Conservation (phyloP, 495 filamentous ascomycete genomes). For the Xylaria intraflava region DNA sequence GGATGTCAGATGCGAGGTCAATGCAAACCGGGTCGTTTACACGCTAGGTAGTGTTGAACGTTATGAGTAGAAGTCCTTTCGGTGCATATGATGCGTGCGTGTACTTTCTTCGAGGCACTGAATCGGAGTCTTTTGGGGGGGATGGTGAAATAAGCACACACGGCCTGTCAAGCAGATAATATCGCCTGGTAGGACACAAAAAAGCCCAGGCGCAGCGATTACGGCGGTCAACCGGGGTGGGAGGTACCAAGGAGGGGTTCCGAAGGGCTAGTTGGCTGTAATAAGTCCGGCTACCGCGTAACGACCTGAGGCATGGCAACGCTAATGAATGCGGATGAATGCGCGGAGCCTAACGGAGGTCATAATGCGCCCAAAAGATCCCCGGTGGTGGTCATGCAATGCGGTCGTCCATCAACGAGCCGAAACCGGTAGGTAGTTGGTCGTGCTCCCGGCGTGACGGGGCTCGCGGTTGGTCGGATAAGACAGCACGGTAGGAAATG, state of each 20-base stretch:
- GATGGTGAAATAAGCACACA: background rate
- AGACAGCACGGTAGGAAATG: background rate
- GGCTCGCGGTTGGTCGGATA: background rate
- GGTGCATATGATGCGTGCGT: background rate
- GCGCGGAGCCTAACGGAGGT: background rate
- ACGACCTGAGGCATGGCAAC: constrained; percentile 3
- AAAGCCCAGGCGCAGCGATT: background rate
- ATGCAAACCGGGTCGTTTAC: background rate
- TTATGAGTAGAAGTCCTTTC: background rate
- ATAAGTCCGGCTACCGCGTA: constrained; percentile 4
- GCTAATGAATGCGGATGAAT: constrained; percentile 3
- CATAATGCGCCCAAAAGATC: background rate
- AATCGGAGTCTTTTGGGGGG: background rate
- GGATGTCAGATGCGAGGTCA: background rate
- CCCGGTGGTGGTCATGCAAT: constrained; percentile 1
- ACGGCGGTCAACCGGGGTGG: background rate
- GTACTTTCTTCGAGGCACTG: background rate
- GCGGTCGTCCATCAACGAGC: background rate
- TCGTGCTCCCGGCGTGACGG: background rate
- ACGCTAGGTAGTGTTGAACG: constrained; percentile 1
- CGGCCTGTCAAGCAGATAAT: background rate
- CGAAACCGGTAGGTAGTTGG: background rate
- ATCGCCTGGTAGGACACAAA: background rate
- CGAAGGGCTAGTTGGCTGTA: background rate
- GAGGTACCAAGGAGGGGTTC: constrained; percentile 6